Evolutionary conservation across 495 filamentous ascomycete species (phyloP).

Genomic region (Friedmanniomyces endolithicus): DNA sequence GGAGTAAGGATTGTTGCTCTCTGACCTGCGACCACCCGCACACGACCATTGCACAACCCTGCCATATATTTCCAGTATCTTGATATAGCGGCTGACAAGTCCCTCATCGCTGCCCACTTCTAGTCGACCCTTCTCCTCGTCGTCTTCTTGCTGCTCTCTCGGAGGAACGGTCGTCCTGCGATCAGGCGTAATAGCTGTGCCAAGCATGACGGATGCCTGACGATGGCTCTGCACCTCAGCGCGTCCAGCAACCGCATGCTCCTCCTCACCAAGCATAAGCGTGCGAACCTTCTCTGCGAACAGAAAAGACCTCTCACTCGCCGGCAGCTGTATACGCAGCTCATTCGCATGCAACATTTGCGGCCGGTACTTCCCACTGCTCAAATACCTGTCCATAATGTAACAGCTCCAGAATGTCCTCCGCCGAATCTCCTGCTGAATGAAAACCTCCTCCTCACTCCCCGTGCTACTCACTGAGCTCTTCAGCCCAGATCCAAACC

Average conservation of each 20-base stretch:
- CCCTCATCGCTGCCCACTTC: slow-evolving; percentile 52
- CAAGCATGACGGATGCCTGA: slow-evolving; percentile 14
- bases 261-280: slow-evolving; percentile 24
- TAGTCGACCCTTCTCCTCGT: slow-evolving; percentile 39
- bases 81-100: slow-evolving; percentile 62
- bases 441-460: slow-evolving; percentile 40
- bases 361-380: slow-evolving; percentile 61
- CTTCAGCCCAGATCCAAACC: slow-evolving; percentile 16
- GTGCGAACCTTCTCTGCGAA: slow-evolving; percentile 51
- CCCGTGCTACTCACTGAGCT: slow-evolving; percentile 2
- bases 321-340: slow-evolving; percentile 55
- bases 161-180: not conserved
- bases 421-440: slow-evolving; percentile 62
- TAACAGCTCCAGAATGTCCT: slow-evolving; percentile 82
- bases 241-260: slow-evolving; percentile 12
- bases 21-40: slow-evolving; percentile 51
- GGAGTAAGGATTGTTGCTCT: not conserved
- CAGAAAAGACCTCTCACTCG: slow-evolving; percentile 53
- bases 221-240: slow-evolving; percentile 19
- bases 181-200: slow-evolving; percentile 1
- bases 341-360: slow-evolving; percentile 57
- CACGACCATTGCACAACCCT: slow-evolving; percentile 65
- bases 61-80: slow-evolving; percentile 67
- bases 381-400: slow-evolving; percentile 66
- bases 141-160: not conserved